A percentile compares a stretch with the other conserved stretches of the same genome.
Conservation (phyloP, 192 early-diverging fungal species). For the Gaertneriomyces semiglobifer region DNA sequence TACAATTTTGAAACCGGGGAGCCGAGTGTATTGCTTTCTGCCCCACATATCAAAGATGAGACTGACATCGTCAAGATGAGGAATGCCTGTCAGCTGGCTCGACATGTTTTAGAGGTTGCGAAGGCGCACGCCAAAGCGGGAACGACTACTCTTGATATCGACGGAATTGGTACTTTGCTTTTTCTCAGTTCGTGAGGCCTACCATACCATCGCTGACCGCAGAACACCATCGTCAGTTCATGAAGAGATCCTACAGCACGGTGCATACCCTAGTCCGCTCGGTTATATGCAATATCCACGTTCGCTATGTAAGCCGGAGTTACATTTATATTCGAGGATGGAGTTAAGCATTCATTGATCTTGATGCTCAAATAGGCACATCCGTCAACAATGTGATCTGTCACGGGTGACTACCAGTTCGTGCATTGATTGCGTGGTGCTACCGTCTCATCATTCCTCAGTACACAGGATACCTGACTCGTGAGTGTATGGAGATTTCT, state of each 20-base stretch:
- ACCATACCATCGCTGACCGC: neutral
- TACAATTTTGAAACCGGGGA: constrained; percentile 13
- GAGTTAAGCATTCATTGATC: neutral
- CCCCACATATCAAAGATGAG: constrained; percentile 11
- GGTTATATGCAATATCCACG: constrained; percentile 73
- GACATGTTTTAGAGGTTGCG: constrained; percentile 11
- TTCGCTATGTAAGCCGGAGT: constrained; percentile 52
- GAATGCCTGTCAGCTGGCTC: constrained; percentile 16
- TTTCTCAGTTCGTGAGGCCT: neutral
- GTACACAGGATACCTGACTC: constrained; percentile 33
- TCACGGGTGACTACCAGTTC: constrained; percentile 53
- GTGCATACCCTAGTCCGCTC: constrained; percentile 75
- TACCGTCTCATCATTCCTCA: neutral
- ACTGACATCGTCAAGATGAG: constrained; percentile 16
- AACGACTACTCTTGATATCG: constrained; percentile 24
- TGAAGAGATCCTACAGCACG: constrained; percentile 45
- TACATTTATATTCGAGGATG: neutral
- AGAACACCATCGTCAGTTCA: constrained; percentile 40
- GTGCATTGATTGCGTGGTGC: neutral
- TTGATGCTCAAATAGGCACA: constrained; percentile 38
- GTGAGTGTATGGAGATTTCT: constrained; percentile 8
- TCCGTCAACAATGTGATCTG: constrained; percentile 82
- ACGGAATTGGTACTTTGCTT: constrained; percentile 16
- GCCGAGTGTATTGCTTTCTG: constrained; percentile 19
- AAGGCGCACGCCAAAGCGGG: neutral